Conservation (phyloP, 192 early-diverging fungal species). For the Paraglomus occultum region DNA sequence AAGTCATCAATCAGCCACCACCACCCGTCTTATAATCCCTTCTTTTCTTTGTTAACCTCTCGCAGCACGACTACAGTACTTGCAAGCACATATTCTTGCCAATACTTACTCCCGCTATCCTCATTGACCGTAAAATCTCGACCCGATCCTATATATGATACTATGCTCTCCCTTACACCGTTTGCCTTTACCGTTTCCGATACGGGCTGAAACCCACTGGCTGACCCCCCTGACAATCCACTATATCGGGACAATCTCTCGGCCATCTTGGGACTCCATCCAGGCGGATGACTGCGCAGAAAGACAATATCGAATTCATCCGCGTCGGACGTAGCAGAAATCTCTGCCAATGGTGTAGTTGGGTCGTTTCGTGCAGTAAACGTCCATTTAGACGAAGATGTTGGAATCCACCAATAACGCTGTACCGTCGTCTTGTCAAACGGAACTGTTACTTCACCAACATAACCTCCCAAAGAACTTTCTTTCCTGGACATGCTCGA, state of each 20-base stretch:
- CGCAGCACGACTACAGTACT: slow-evolving; percentile 6
- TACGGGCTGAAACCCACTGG: not conserved
- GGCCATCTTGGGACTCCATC: not conserved
- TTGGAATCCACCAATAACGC: slow-evolving; percentile 6
- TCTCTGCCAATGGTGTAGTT: slow-evolving; percentile 1
- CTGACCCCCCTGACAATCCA: not conserved
- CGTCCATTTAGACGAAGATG: not conserved
- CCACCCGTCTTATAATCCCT: too few species aligned
- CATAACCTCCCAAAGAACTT: slow-evolving; percentile 1
- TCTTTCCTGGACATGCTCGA: not conserved
- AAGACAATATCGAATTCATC: slow-evolving; percentile 14
- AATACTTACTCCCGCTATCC: too few species aligned
- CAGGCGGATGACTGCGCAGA: not conserved
- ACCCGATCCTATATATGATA: too few species aligned
- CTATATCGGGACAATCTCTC: not conserved
- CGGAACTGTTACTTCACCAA: not conserved
- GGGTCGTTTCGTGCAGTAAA: slow-evolving; percentile 7
- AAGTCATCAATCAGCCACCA: too few species aligned
- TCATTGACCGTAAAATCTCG: too few species aligned
- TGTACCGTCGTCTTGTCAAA: slow-evolving; percentile 3
- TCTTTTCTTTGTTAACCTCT: slow-evolving; percentile 6
- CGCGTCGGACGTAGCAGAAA: not conserved
- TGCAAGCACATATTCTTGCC: slow-evolving; percentile 21
- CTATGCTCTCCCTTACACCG: too few species aligned
- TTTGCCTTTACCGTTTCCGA: too few species aligned